Evolutionary conservation across 1,284 basidiomycete genomes (phyloP).

Genomic region (Earliella scabrosa): DNA sequence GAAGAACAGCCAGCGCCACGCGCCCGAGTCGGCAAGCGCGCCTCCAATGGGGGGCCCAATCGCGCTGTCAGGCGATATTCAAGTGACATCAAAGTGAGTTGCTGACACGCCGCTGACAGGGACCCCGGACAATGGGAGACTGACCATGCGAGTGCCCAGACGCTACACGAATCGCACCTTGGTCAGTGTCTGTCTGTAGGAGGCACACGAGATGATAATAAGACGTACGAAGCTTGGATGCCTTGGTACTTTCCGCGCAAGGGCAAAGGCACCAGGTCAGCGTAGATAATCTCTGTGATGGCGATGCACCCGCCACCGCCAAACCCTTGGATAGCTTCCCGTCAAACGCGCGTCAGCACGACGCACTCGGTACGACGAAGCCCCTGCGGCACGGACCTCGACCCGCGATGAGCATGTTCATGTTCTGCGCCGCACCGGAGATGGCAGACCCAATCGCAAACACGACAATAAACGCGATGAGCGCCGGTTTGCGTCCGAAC

Average conservation of each 20-base stretch:
- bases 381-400: conserved; percentile 12
- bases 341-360: no score
- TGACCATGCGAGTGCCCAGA: conserved; percentile 28
- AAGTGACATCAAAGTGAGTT: no score
- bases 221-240: conserved; percentile 18
- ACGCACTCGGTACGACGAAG: no score
- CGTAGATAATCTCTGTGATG: conserved; percentile 44
- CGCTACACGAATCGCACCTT: background rate
- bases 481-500: conserved; percentile 41
- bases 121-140: no score
- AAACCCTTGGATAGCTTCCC: conserved; percentile 51
- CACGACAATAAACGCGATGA: conserved; percentile 35
- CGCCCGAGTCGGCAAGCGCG: conserved; percentile 18
- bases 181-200: no score
- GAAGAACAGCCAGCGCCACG: conserved; percentile 29
- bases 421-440: conserved; percentile 39
- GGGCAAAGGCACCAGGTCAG: conserved; percentile 41
- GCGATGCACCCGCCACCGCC: conserved; percentile 50
- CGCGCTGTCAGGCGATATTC: conserved; percentile 1
- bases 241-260: conserved; percentile 24
- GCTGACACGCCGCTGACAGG: no score
- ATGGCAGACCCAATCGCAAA: conserved; percentile 43
- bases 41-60: conserved; percentile 24
- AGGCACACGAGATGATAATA: background rate
- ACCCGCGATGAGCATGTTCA: conserved; percentile 40